Base-by-base conservation (phyloP, 306 rosid species). In the Bauhinia variegata region DNA sequence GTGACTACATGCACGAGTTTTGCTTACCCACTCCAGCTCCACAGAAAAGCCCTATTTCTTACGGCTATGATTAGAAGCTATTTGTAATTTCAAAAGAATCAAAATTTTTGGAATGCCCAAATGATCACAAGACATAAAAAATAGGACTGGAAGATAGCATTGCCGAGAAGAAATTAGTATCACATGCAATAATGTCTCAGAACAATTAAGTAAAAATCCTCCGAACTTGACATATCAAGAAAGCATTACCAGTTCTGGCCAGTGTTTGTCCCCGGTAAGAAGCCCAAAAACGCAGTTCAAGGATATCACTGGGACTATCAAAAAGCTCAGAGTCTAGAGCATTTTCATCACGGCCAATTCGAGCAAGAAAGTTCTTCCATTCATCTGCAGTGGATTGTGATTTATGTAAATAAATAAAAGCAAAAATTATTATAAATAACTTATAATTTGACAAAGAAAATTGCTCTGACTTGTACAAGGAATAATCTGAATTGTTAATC, bases 251-350 rank as follows among this genome's bases (percentile, higher is more conserved):
- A 50, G 98, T 93, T 84, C 98, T 88, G 58, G 97, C 91, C 74
- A 93, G 81, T 38, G 98, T 93, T 80, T 93, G 98, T 52, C 87
- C 98, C n/a, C 98, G 80, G 71, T 89, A 93, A 32, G 97, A 89
- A 41, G 96, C 98, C 98, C 98, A 93, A 81, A 89, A 86, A 17
- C 97, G 93, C 68, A 89, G 83, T 74, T 91, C 97, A 74, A 93
- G 91, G 60, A 85, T 86, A 70, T 93, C 98, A 69, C 55, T 75
- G 14, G 89, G 32, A 70, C 70, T 84, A 53, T 81, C 84, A 63
- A 63, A 72, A 67, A 86, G 92, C 53, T 84, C 95, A 0, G 68
- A 73, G 48, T 93, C 96, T 32, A 12, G 72, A 6, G 90, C 69
- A 80, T 75, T 83, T 74, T 93, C 96, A 54, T 89, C 87, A 61